These are phyloP conservation scores for Alternaria sp. DNA, from an alignment of 2,329 filamentous ascomycete species.

Conservation along the genomic window DNA sequence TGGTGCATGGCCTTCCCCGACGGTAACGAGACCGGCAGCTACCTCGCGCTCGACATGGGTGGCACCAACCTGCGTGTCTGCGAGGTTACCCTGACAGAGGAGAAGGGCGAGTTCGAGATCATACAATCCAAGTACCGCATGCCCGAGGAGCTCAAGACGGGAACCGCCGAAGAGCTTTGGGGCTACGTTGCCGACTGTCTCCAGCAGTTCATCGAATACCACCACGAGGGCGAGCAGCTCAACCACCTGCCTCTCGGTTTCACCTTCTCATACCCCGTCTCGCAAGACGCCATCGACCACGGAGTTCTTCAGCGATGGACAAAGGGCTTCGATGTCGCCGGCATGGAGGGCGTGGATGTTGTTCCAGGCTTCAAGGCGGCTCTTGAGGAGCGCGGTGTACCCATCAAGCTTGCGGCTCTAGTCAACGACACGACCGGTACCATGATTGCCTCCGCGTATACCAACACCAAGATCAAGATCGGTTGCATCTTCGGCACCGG, in stretches of 20 bases:
- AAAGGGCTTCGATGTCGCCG: conserved; percentile 93
- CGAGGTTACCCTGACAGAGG: conserved; percentile 85
- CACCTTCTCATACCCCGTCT: conserved; percentile 95
- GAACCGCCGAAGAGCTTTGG: conserved; percentile 86
- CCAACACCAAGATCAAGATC: conserved; percentile 90
- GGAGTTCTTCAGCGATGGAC: conserved; percentile 95
- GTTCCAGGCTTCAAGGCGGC: conserved; percentile 87
- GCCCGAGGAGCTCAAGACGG: conserved; percentile 91
- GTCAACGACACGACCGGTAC: conserved; percentile 99
- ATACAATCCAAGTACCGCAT: conserved; percentile 96
- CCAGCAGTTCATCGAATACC: conserved; percentile 87
- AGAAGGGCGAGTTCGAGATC: conserved; percentile 93
- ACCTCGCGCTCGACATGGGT: conserved; percentile 91
- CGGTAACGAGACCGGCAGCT: conserved; percentile 86
- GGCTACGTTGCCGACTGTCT: conserved; percentile 94
- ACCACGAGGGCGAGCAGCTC: conserved; percentile 72
- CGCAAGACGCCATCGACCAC: conserved; percentile 91
- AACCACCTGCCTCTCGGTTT: conserved; percentile 82
- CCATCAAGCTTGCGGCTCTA: conserved; percentile 89
- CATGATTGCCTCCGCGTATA: conserved; percentile 94
- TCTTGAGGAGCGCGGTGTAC: conserved; percentile 76
- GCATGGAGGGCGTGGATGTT: conserved; percentile 89
- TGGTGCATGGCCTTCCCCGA: conserved; percentile 94
- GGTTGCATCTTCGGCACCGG: conserved; percentile 98
- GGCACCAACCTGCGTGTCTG: conserved; percentile 96